A percentile compares a stretch with the other conserved stretches of the same genome.
These are phyloP conservation scores for Fusarium denticulatum DNA, from an alignment of 2,329 filamentous ascomycete species.

Conservation along the genomic window DNA sequence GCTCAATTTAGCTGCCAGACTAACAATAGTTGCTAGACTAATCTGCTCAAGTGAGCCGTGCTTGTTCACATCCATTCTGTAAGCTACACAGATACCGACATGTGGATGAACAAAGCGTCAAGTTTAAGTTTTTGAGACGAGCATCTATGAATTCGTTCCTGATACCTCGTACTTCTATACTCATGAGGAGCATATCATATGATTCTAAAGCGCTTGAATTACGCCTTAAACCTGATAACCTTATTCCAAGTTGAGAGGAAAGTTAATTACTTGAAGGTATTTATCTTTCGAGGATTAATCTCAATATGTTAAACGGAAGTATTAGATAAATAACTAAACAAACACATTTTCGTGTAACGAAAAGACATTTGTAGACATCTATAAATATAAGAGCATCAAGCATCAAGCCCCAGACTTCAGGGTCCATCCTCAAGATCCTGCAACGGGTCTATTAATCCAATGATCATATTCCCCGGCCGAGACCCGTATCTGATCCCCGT, in stretches of 20 bases:
- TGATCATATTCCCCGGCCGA: neutral
- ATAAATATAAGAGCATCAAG: neutral
- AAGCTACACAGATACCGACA: neutral
- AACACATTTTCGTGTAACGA: too few species aligned
- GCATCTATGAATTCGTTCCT: neutral
- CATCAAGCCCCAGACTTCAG: too few species aligned
- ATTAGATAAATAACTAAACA: too few species aligned
- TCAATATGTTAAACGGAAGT: too few species aligned
- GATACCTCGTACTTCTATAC: neutral
- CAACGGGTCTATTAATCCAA: neutral
- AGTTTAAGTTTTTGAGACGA: neutral
- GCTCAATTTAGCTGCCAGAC: neutral
- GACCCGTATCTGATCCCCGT: neutral
- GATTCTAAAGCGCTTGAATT: too few species aligned
- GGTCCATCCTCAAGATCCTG: too few species aligned
- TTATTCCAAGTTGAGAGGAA: neutral
- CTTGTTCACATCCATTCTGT: neutral
- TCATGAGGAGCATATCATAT: neutral
- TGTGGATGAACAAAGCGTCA: neutral
- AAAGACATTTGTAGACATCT: too few species aligned
- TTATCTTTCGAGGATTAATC: neutral
- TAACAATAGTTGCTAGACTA: neutral
- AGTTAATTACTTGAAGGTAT: neutral
- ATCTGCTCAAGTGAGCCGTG: neutral
- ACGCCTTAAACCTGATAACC: too few species aligned